Percentiles rank a stretch among this genome's conserved stretches.
Conservation (phyloP, 1,139 yeast genomes). For the Entelexis sorbosivorans region DNA sequence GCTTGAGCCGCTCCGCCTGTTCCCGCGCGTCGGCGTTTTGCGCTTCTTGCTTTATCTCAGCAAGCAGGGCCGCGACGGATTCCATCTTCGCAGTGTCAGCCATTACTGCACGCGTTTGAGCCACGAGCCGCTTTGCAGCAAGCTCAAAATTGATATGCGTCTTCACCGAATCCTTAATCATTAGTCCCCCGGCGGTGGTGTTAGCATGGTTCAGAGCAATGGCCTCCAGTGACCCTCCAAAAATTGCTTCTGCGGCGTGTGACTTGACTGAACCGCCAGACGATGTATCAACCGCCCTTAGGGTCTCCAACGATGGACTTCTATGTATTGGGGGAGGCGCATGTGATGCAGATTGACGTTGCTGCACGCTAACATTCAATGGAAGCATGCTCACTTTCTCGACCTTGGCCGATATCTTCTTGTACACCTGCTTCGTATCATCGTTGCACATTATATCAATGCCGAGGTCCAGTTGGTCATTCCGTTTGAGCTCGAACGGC, state of each 20-base stretch:
- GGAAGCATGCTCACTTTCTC: slow-evolving; percentile 60
- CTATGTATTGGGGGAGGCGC: slow-evolving; percentile 10
- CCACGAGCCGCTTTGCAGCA: slow-evolving; percentile 37
- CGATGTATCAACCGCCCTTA: slow-evolving; percentile 5
- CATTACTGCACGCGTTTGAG: slow-evolving; percentile 40
- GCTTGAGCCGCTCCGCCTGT: slow-evolving; percentile 4
- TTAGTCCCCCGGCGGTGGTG: slow-evolving; percentile 46
- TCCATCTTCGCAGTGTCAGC: slow-evolving; percentile 38
- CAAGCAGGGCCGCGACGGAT: slow-evolving; percentile 35
- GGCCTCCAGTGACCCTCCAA: slow-evolving; percentile 58
- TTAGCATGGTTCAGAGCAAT: slow-evolving; percentile 46
- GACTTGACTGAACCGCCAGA: not conserved
- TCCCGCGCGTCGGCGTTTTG: slow-evolving; percentile 17
- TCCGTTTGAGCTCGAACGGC: slow-evolving; percentile 53
- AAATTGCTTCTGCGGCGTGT: slow-evolving; percentile 39
- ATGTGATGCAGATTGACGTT: slow-evolving; percentile 16
- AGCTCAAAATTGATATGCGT: slow-evolving; percentile 44
- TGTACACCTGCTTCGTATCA: slow-evolving; percentile 48
- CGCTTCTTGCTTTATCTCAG: slow-evolving; percentile 25
- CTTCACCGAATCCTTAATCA: slow-evolving; percentile 46
- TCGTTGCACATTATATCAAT: slow-evolving; percentile 72
- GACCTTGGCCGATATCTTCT: slow-evolving; percentile 71
- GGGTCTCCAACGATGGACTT: slow-evolving; percentile 18
- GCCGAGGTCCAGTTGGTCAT: slow-evolving; percentile 78
- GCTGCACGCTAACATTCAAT: slow-evolving; percentile 26